Conservation (phyloP, 441 rosid species). For the Populus hybrid region DNA sequence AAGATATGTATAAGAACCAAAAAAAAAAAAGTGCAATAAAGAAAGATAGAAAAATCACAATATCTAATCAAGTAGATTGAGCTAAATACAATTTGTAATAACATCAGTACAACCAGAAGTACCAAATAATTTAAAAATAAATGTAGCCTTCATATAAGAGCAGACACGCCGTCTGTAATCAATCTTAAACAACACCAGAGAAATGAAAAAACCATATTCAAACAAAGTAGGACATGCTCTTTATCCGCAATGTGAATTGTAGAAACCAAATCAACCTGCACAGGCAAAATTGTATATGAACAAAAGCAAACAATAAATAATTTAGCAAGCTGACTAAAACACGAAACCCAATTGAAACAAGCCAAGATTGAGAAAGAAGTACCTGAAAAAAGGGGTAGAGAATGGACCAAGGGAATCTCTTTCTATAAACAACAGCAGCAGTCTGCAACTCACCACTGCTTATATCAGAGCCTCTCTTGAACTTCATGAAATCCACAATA, state of each 20-base stretch:
- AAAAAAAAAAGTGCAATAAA: not conserved
- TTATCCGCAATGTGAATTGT: constrained; percentile 92
- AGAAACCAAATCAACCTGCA: constrained; percentile 91
- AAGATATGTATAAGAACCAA: not conserved
- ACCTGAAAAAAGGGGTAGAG: constrained; percentile 82
- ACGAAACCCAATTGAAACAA: not conserved
- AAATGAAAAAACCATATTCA: not conserved
- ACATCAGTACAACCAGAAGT: not conserved
- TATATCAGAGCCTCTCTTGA: constrained; percentile 39
- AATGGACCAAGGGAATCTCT: constrained; percentile 81
- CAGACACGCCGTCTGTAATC: not conserved
- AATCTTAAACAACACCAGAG: not conserved
- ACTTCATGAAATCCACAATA: constrained; percentile 86
- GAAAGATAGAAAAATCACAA: not conserved
- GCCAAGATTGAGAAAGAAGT: not conserved
- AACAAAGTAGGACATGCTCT: constrained; percentile 45
- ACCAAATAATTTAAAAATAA: not conserved
- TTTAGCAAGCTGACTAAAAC: not conserved
- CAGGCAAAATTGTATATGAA: not conserved
- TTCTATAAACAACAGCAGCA: constrained; percentile 69
- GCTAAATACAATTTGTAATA: not conserved
- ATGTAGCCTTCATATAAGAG: not conserved
- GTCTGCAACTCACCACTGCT: constrained; percentile 70
- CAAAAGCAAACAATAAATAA: constrained; percentile 7
- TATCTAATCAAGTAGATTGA: not conserved